Evolutionary conservation across 2,329 filamentous ascomycete species (phyloP).

Genomic region (Talaromyces pinophilus): DNA sequence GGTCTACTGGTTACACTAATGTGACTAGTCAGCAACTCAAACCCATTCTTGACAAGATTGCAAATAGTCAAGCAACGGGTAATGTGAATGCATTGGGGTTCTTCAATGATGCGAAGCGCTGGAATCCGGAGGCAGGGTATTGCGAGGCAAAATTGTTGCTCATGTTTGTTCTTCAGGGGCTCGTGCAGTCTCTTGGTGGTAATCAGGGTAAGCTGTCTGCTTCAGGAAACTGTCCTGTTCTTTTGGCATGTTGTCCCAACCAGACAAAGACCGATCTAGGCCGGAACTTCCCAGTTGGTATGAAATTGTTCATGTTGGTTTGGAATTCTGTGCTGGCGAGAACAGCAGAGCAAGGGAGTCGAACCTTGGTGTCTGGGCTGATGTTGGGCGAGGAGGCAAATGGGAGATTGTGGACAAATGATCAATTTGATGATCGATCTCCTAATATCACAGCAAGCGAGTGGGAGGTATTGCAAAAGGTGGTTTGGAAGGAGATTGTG

Average conservation of each 20-base stretch:
- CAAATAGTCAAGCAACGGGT: neutral
- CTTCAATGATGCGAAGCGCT: constrained; percentile 15
- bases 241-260: constrained; percentile 20
- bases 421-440: constrained; percentile 18
- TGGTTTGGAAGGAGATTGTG: constrained; percentile 17
- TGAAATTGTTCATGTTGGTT: constrained; percentile 7
- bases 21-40: constrained; percentile 17
- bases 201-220: constrained; percentile 1
- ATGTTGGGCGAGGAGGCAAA: constrained; percentile 18
- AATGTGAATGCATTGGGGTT: neutral
- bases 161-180: constrained; percentile 22
- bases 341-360: constrained; percentile 18
- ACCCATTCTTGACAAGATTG: constrained; percentile 4
- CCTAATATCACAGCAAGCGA: constrained; percentile 15
- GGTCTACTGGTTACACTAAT: constrained; percentile 9
- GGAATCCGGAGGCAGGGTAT: constrained; percentile 4
- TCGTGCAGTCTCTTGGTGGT: constrained; percentile 19
- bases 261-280: constrained; percentile 19
- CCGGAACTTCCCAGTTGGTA: constrained; percentile 1
- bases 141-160: constrained; percentile 19
- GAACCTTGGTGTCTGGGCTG: constrained; percentile 18
- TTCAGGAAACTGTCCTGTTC: neutral
- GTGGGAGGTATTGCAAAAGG: constrained; percentile 17
- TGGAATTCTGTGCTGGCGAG: constrained; percentile 17
- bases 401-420: constrained; percentile 21